phyloP scores from a whole-genome alignment of 805 yeast genomes.

The Wickerhamomyces rabaulensis region DNA sequence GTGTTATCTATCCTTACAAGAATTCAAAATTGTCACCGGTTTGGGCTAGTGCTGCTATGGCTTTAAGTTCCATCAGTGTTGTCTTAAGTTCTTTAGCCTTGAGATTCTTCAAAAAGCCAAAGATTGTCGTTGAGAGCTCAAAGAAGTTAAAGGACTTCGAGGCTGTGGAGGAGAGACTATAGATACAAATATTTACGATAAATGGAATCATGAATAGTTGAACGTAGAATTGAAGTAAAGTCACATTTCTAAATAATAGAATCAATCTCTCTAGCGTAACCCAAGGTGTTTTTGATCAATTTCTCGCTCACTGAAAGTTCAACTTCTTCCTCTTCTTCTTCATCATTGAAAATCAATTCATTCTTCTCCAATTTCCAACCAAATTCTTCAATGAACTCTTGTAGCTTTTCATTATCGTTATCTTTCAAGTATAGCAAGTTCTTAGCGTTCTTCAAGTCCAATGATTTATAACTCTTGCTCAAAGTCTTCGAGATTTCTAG shows the following conservation, averaged over 20 bases:
- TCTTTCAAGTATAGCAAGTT: constrained; percentile 65
- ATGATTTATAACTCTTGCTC: constrained; percentile 66
- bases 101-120: constrained; percentile 39
- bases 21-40: constrained; percentile 54
- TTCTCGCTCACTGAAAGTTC: constrained; percentile 35
- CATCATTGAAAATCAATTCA: constrained; percentile 40
- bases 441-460: constrained; percentile 82
- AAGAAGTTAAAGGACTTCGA: constrained; percentile 10
- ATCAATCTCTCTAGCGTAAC: constrained; percentile 88
- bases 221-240: not conserved
- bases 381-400: constrained; percentile 45
- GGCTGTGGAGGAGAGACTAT: constrained; percentile 6
- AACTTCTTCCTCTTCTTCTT: constrained; percentile 23
- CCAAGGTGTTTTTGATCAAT: constrained; percentile 67
- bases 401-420: constrained; percentile 53
- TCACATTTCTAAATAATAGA: constrained; percentile 60
- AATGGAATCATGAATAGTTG: too few relatives aligned
- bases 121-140: constrained; percentile 8
- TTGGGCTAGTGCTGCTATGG: constrained; percentile 69
- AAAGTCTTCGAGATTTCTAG: constrained; percentile 81
- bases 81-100: constrained; percentile 51
- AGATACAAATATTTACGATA: too few relatives aligned
- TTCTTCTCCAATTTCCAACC: constrained; percentile 56
- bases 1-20: constrained; percentile 52
- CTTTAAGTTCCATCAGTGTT: constrained; percentile 52